A percentile compares a stretch with the other conserved stretches of the same genome.
phyloP scores from a whole-genome alignment of 768 basidiomycete genomes.

The Phylloporus sp. region DNA sequence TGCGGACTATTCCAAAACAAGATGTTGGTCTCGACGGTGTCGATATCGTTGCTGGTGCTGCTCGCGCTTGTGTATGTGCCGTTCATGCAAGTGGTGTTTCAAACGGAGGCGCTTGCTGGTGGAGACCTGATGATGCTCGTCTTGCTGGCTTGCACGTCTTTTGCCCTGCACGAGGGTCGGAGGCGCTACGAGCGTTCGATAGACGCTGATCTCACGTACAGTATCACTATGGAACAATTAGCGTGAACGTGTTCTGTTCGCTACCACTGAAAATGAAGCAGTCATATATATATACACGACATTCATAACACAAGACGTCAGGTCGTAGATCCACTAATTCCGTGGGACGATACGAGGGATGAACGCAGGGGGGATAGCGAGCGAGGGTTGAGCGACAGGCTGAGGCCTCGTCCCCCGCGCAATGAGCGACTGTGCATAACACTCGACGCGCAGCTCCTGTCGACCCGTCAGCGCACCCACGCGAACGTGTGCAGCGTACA shows the following conservation, averaged over 20 bases:
- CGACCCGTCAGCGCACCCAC: not conserved
- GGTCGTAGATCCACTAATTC: not conserved
- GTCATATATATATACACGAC: constrained; percentile 5
- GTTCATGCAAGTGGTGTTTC: constrained; percentile 88
- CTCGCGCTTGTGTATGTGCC: constrained; percentile 87
- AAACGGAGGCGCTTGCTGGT: constrained; percentile 75
- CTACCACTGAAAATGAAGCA: not conserved
- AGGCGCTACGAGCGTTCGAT: constrained; percentile 70
- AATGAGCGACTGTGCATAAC: constrained; percentile 28
- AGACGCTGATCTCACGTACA: constrained; percentile 51
- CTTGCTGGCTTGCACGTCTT: constrained; percentile 59
- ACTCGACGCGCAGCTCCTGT: constrained; percentile 27
- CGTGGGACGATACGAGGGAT: constrained; percentile 12
- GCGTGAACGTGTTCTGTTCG: constrained; percentile 36
- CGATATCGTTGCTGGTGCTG: constrained; percentile 79
- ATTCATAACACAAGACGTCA: not conserved
- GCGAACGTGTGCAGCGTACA: no score
- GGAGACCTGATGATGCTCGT: constrained; percentile 72
- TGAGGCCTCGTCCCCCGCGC: constrained; percentile 22
- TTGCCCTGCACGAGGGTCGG: constrained; percentile 72
- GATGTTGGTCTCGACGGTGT: constrained; percentile 88
- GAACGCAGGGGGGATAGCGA: constrained; percentile 30
- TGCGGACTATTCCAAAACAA: constrained; percentile 81
- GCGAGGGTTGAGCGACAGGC: constrained; percentile 12
- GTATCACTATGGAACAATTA: constrained; percentile 53